Evolutionary conservation across 2,329 filamentous ascomycete species (phyloP).

Genomic region (Coleophoma crateriformis): DNA sequence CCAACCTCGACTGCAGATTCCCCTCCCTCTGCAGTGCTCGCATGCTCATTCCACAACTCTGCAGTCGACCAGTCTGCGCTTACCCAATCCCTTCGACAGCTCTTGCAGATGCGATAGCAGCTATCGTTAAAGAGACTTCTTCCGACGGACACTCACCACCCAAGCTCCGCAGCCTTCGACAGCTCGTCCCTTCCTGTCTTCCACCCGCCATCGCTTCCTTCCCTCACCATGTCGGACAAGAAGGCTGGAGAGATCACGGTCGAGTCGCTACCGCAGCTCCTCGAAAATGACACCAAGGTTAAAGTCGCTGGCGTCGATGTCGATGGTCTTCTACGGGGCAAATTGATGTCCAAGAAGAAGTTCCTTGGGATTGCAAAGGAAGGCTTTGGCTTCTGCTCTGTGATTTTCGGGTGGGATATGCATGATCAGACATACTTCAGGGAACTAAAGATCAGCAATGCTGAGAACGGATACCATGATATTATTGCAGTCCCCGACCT

Average conservation of each 20-base stretch:
- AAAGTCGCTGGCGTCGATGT: slow-evolving; percentile 87
- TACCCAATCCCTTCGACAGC: too few species aligned
- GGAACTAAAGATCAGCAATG: slow-evolving; percentile 83
- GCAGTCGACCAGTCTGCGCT: too few species aligned
- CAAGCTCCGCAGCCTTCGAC: too few species aligned
- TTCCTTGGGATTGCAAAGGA: slow-evolving; percentile 76
- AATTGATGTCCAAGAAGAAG: slow-evolving; percentile 88
- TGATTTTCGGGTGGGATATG: slow-evolving; percentile 97
- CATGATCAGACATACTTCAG: slow-evolving; percentile 85
- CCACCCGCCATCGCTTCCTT: neutral
- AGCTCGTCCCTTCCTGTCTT: neutral
- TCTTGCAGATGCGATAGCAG: too few species aligned
- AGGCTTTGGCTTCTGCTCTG: slow-evolving; percentile 91
- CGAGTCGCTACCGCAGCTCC: slow-evolving; percentile 59
- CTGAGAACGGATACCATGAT: slow-evolving; percentile 84
- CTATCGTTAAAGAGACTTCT: too few species aligned
- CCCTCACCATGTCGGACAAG: slow-evolving; percentile 15
- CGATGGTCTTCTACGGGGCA: slow-evolving; percentile 82
- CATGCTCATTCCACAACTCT: too few species aligned
- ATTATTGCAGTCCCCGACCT: slow-evolving; percentile 79
- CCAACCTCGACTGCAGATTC: too few species aligned
- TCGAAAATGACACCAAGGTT: slow-evolving; percentile 69
- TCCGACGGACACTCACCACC: too few species aligned
- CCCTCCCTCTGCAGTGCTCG: too few species aligned
- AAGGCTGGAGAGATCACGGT: slow-evolving; percentile 43